Percentiles rank a stretch among this genome's conserved stretches.
phyloP scores from a whole-genome alignment of 257 asterid species.

The Petunia axillaris region DNA sequence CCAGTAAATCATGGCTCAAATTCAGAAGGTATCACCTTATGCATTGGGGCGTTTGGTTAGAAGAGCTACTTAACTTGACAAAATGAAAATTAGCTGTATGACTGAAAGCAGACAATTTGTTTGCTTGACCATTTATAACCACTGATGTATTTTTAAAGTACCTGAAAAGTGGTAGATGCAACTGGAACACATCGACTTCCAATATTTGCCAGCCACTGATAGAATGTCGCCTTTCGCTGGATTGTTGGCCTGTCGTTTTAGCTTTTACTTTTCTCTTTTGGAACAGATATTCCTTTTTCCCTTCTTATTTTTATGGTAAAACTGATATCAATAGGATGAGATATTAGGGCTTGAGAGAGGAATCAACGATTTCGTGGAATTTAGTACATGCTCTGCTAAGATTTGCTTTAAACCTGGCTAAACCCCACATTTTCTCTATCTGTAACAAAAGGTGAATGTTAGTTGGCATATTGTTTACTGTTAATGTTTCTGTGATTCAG shows the following conservation, averaged over 20 bases:
- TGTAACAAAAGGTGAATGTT: background rate
- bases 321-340: background rate
- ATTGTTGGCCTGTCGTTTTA: background rate
- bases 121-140: background rate
- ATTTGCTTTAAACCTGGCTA: background rate
- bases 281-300: background rate
- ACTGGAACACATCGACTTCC: constrained; percentile 1
- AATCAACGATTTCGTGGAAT: background rate
- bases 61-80: background rate
- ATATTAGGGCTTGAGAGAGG: background rate
- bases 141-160: background rate
- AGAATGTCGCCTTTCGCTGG: background rate
- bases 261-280: background rate
- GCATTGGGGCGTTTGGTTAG: background rate
- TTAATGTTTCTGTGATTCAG: background rate
- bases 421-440: background rate
- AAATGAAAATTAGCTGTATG: background rate
- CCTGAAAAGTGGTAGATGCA: background rate
- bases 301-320: background rate
- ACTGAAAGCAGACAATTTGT: background rate
- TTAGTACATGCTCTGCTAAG: constrained; percentile 4
- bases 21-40: constrained; percentile 4
- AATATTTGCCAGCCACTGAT: background rate
- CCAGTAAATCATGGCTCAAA: background rate
- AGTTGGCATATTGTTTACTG: background rate